phyloP scores from a whole-genome alignment of 257 asterid species.

The Anisodus acutangulus region DNA sequence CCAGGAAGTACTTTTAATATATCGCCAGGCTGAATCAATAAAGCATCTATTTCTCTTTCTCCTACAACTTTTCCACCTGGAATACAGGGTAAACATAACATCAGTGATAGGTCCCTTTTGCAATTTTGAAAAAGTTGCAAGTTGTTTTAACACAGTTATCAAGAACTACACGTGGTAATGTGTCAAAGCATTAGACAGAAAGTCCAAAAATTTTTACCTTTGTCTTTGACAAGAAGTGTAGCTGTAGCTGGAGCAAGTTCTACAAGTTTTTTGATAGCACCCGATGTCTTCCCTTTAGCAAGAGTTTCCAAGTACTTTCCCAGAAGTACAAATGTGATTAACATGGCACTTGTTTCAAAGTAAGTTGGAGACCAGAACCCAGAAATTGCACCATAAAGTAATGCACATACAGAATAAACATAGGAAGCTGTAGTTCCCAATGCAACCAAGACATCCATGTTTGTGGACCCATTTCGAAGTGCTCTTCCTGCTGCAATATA shows the following conservation, averaged over 20 bases:
- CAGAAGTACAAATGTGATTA: slow-evolving; percentile 88
- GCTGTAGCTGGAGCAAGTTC: slow-evolving; percentile 98
- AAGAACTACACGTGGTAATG: not conserved
- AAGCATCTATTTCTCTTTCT: slow-evolving; percentile 91
- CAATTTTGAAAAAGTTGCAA: not conserved
- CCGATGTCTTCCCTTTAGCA: slow-evolving; percentile 98
- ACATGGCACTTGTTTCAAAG: slow-evolving; percentile 98
- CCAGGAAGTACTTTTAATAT: slow-evolving; percentile 91
- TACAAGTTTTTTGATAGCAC: slow-evolving; percentile 92
- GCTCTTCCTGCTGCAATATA: slow-evolving; percentile 96
- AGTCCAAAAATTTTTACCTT: slow-evolving; percentile 47
- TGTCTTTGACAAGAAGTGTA: slow-evolving; percentile 67
- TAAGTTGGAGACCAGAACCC: slow-evolving; percentile 95
- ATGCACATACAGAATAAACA: slow-evolving; percentile 83
- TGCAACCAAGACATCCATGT: slow-evolving; percentile 98
- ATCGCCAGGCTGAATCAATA: slow-evolving; percentile 95
- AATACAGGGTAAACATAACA: slow-evolving; percentile 26
- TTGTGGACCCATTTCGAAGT: slow-evolving; percentile 90
- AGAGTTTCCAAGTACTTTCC: slow-evolving; percentile 94
- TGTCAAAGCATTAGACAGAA: slow-evolving; percentile 9
- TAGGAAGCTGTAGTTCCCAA: slow-evolving; percentile 97
- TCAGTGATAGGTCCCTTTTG: slow-evolving; percentile 6
- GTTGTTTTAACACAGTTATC: not conserved
- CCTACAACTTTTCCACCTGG: slow-evolving; percentile 83
- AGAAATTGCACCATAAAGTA: slow-evolving; percentile 84